Evolutionary conservation across 129 eudicot species (phyloP).

Genomic region (Pseudognaphalium luteoalbum): DNA sequence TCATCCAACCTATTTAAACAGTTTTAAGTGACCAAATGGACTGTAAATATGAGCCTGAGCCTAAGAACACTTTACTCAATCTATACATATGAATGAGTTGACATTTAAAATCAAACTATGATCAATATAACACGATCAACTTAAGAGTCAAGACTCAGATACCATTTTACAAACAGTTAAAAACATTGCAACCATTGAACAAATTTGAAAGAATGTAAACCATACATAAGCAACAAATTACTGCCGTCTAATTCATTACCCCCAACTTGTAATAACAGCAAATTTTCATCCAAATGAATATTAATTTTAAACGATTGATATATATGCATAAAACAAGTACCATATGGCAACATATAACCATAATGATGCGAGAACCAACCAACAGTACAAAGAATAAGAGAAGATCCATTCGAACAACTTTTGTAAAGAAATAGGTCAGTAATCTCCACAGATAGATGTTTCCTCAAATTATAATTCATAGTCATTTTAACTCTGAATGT

Average conservation of each 20-base stretch:
- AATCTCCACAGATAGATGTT: conserved; percentile 12
- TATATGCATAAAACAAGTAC: not conserved
- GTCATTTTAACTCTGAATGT: conserved; percentile 12
- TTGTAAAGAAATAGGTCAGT: not conserved
- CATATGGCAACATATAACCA: not conserved
- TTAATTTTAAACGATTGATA: not conserved
- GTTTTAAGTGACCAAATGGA: too few relatives aligned
- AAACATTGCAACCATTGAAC: too few relatives aligned
- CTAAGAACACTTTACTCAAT: not conserved
- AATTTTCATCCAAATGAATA: too few relatives aligned
- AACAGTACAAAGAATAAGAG: not conserved
- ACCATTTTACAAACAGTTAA: too few relatives aligned
- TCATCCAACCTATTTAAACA: too few relatives aligned
- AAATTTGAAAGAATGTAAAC: too few relatives aligned
- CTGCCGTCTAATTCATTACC: not conserved
- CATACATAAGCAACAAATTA: too few relatives aligned
- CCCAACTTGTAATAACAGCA: not conserved
- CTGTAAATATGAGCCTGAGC: not conserved
- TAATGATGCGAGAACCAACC: not conserved
- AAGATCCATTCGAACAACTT: not conserved
- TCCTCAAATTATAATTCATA: conserved; percentile 17
- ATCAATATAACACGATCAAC: too few relatives aligned
- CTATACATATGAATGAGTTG: not conserved
- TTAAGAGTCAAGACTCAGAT: too few relatives aligned
- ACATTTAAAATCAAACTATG: too few relatives aligned